Percentiles rank a stretch among this genome's conserved stretches.
These are phyloP conservation scores for Musa itinerans DNA, from an alignment of 176 grass and related monocot species.

Conservation along the genomic window DNA sequence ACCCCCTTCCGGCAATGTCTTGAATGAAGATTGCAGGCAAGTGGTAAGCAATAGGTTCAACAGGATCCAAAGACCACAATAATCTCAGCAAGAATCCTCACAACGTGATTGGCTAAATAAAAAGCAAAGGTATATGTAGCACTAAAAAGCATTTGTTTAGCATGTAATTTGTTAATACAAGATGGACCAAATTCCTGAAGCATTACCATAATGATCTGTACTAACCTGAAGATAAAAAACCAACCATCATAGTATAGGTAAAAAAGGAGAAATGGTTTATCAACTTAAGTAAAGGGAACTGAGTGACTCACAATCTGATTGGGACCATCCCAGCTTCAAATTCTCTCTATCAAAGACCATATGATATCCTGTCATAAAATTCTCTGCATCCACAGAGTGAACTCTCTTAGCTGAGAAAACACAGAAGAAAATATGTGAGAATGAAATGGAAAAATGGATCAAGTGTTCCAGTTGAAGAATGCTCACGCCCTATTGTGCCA, in stretches of 20 bases:
- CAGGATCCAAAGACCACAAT: no score
- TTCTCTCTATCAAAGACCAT: slow-evolving; percentile 82
- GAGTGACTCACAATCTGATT: slow-evolving; percentile 64
- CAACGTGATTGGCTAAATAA: no score
- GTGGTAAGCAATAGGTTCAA: no score
- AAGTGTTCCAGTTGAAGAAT: background rate
- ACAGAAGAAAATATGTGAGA: background rate
- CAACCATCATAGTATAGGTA: background rate
- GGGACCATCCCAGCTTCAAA: slow-evolving; percentile 75
- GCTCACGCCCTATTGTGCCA: slow-evolving; percentile 87
- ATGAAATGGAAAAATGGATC: background rate
- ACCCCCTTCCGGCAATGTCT: no score
- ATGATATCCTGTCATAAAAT: slow-evolving; percentile 82
- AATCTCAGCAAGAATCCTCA: no score
- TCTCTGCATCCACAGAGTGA: slow-evolving; percentile 49
- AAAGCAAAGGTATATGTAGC: no score
- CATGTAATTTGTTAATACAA: no score
- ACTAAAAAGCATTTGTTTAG: no score
- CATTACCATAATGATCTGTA: no score
- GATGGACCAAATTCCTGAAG: no score
- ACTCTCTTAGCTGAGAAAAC: background rate
- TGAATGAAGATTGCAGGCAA: no score
- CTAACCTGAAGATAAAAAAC: background rate
- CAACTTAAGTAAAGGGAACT: background rate
- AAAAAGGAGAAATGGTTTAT: no score